A percentile compares a stretch with the other conserved stretches of the same genome.
Evolutionary conservation across 1,284 basidiomycete species (phyloP).

Genomic region (Megacollybia platyphylla): DNA sequence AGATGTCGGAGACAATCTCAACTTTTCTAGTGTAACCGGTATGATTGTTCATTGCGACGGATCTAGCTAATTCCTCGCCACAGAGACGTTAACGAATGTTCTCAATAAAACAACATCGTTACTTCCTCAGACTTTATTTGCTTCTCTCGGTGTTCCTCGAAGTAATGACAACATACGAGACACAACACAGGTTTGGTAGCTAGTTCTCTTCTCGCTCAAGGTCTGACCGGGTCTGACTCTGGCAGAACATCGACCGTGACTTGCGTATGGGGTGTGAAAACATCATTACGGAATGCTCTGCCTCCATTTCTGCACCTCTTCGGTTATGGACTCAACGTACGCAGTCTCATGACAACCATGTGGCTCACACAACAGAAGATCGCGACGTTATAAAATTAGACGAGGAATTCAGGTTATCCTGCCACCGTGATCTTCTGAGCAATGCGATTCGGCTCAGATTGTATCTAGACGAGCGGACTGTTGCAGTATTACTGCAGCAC

Average conservation of each 20-base stretch:
- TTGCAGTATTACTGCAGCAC: conserved; percentile 64
- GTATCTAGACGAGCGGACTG: conserved; percentile 74
- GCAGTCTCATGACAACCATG: conserved; percentile 11
- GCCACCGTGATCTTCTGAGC: conserved; percentile 39
- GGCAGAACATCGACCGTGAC: conserved; percentile 58
- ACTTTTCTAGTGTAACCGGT: conserved; percentile 44
- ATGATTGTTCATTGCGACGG: neutral
- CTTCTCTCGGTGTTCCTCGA: conserved; percentile 50
- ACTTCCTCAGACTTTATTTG: conserved; percentile 55
- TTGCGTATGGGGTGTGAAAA: conserved; percentile 75
- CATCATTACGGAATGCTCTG: conserved; percentile 56
- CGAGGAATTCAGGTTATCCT: conserved; percentile 3
- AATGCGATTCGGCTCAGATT: conserved; percentile 45
- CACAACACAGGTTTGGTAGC: conserved; percentile 34
- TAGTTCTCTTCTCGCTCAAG: no score
- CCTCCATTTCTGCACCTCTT: conserved; percentile 37
- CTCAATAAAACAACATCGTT: conserved; percentile 63
- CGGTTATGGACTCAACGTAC: conserved; percentile 48
- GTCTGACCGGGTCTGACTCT: no score
- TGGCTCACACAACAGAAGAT: conserved; percentile 10
- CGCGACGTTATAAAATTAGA: conserved; percentile 8
- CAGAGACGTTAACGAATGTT: conserved; percentile 22
- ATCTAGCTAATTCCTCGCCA: neutral
- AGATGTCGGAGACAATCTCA: conserved; percentile 19
- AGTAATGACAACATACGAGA: conserved; percentile 36